Base-by-base conservation (phyloP, 2,329 filamentous ascomycete genomes). In the Fusarium siculi region DNA sequence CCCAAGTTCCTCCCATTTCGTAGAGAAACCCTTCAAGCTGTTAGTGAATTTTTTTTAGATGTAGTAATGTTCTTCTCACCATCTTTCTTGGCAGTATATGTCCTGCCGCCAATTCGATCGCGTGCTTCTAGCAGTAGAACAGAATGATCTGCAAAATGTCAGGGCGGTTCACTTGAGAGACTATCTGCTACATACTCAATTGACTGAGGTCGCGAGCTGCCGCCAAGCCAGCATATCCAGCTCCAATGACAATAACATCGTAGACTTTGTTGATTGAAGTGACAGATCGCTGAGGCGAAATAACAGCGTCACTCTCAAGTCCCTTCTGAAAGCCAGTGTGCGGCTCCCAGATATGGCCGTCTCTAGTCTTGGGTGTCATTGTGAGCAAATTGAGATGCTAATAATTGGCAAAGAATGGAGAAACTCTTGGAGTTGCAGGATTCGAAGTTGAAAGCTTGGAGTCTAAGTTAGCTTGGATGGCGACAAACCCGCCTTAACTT, bases 101-200 rank as follows among this genome's bases (percentile, higher is more conserved):
- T 52, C 9, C 49, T 36, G 2, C 49, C 49, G 0, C 49, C 49
- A 8, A 52, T 52, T 0, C 32, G 49, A 21, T 52, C 49, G 0
- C 49, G 49, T 7, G n/a, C 30, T 25, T 52, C 30, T 0, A 52
- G 9, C 6, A 36, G 30, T 21, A 52, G 3, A 0, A 52, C 49
- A 5, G 32, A 52, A 25, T 36, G 32, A 19, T 8, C 21, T 52
- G 3, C 30, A 2, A 23, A 25, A 36, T 2, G 32, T 52, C 32
- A 50, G 47, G 1, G 0, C 15, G 1, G 5, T 14, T 2, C 21
- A 14, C 0, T 50, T 7, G 3, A 2, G 8, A 5, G 1, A 0
- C 15, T 52, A 1, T 2, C 0, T 23, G 16, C 3, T 7, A 19
- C 16, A 8, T 36, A 34, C 49, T 25, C 16, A 36, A 36, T 36